Evolutionary conservation across 192 early-diverging fungal genomes (phyloP), one percentile per base, ranked within the genome.

Genomic region (Coemansia sp.): DNA sequence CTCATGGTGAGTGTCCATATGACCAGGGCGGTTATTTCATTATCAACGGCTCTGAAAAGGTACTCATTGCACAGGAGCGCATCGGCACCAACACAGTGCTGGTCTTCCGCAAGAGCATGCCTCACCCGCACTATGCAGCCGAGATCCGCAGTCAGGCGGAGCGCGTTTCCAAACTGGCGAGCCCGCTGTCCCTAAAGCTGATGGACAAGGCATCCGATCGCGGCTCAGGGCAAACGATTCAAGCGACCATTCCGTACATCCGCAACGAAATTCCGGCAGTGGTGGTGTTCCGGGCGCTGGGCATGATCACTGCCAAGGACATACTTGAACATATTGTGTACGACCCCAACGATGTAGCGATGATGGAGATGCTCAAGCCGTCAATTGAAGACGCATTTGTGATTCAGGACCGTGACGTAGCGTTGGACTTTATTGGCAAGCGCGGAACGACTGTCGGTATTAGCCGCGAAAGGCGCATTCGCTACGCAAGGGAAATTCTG

Each of bases 41-140:
- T 39, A 97, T 99, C 78, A 98, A 98, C 79, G 97, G 97, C 10
- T 96, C 94, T 12, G 97, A 99, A 74, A 99, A 99, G 76, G 93
- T 99, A 4, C 84, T 99, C 62, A 99, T 99, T 79, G 96, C 95
- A 10, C 97, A 99, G 84, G 97, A 99, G 84, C 89, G 97, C 50
- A 99, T 98, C 88, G 94, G 94, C 0, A 88, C 93, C 47, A 99
- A 99, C 73, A 92, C 92, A 15, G 94, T 98, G n/a, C 97, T 94
- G 61, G 96, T 98, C 12, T 99, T 99, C 69, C 74, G 84, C 29
- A 96, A 96, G 70, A 85, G 85, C n/a, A 82, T 85, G 60, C 92
- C 92, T 50, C 87, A 90, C 62, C 85, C 89, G 22, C 88, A 91
- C 66, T 96, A 85, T 73, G 91, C 90, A 5, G 90, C 91, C 19